Conservation (phyloP, 2,329 filamentous ascomycete genomes). For the Colletotrichum sp. region DNA sequence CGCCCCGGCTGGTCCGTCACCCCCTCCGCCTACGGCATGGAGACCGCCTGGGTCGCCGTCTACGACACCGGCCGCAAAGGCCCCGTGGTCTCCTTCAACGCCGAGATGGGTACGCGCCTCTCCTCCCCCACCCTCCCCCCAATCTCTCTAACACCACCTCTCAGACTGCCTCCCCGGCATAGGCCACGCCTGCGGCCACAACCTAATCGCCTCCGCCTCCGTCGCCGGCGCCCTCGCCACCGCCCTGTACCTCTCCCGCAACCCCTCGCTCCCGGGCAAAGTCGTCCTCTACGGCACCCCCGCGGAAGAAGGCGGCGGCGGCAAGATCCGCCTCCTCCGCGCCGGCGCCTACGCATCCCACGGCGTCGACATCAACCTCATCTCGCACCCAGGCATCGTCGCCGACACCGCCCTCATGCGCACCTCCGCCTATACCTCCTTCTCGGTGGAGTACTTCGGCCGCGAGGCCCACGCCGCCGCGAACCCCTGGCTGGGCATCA, state of each 20-base stretch:
- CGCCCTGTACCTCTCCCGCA: slow-evolving; percentile 40
- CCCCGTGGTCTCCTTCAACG: slow-evolving; percentile 51
- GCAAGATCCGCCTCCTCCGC: slow-evolving; percentile 27
- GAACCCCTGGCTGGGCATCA: slow-evolving; percentile 63
- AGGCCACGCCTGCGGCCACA: slow-evolving; percentile 61
- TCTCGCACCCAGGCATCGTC: slow-evolving; percentile 50
- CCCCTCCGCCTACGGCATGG: slow-evolving; percentile 53
- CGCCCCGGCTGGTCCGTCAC: slow-evolving; percentile 54
- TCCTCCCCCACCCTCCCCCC: too few species aligned
- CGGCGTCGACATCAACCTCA: slow-evolving; percentile 53
- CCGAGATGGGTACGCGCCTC: slow-evolving; percentile 44
- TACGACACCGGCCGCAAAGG: slow-evolving; percentile 51
- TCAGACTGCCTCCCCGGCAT: slow-evolving; percentile 53
- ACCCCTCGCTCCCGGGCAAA: slow-evolving; percentile 45
- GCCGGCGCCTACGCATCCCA: slow-evolving; percentile 39
- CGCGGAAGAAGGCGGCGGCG: slow-evolving; percentile 52
- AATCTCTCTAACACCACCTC: background rate
- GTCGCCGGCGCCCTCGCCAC: slow-evolving; percentile 51
- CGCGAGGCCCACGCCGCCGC: slow-evolving; percentile 61
- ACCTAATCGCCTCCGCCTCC: slow-evolving; percentile 55
- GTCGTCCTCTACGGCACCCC: slow-evolving; percentile 56
- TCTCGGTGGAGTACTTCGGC: slow-evolving; percentile 58
- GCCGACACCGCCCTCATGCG: slow-evolving; percentile 51
- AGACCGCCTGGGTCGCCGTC: slow-evolving; percentile 57
- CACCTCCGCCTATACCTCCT: slow-evolving; percentile 54